Evolutionary conservation across 805 yeast species (phyloP).

Genomic region (Helenozyma rhizophorensis): DNA sequence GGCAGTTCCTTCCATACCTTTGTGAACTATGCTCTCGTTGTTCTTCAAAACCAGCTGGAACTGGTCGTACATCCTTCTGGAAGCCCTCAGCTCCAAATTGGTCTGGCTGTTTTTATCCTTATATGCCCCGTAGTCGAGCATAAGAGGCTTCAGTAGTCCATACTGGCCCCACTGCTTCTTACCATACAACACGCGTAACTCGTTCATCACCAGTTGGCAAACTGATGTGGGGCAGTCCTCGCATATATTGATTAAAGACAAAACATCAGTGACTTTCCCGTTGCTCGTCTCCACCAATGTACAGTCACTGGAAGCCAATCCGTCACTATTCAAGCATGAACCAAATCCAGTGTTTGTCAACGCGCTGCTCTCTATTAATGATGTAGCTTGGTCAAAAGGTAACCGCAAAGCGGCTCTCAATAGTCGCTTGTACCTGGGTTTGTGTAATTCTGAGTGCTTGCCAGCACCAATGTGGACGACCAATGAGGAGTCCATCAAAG

Average conservation of each 20-base stretch:
- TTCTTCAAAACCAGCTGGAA: not conserved
- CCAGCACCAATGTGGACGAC: conserved; percentile 55
- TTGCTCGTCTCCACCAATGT: conserved; percentile 23
- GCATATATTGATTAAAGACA: conserved; percentile 13
- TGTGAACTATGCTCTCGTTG: no score
- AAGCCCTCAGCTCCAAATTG: conserved; percentile 7
- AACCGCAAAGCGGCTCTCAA: conserved; percentile 22
- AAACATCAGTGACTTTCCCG: conserved; percentile 10
- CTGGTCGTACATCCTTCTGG: conserved; percentile 8
- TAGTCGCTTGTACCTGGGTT: conserved; percentile 22
- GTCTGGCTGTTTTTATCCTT: not conserved
- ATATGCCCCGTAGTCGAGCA: conserved; percentile 13
- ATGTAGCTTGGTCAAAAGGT: conserved; percentile 13
- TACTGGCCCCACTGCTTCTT: conserved; percentile 7
- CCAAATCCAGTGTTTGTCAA: conserved; percentile 51
- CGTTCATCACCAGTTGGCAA: conserved; percentile 19
- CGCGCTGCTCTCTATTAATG: conserved; percentile 31
- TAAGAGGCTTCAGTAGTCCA: conserved; percentile 35
- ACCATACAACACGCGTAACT: conserved; percentile 19
- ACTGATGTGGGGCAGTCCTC: conserved; percentile 26
- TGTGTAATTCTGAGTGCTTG: conserved; percentile 25
- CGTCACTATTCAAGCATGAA: conserved; percentile 36
- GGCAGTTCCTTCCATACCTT: no score
- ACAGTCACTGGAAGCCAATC: conserved; percentile 44
- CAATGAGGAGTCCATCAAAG: no score